Evolutionary conservation across 1,139 yeast genomes (phyloP).

Genomic region (Yamadazyma friedrichii): DNA sequence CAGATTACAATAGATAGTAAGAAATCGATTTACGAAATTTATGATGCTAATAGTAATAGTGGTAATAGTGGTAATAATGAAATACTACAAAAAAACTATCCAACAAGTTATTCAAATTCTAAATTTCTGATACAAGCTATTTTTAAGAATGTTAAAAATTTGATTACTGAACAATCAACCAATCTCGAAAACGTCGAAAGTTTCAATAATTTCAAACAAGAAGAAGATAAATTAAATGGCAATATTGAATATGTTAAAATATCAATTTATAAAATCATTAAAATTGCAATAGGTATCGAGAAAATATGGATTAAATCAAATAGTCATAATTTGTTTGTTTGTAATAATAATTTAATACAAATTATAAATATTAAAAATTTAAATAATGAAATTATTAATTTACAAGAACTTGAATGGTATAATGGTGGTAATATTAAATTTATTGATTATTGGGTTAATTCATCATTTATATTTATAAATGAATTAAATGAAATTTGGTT

Average conservation of each 20-base stretch:
- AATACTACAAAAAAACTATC: constrained; percentile 34
- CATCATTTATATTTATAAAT: constrained; percentile 27
- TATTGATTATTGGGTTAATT: constrained; percentile 11
- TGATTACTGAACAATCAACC: constrained; percentile 29
- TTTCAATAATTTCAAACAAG: constrained; percentile 27
- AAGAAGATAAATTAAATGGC: constrained; percentile 31
- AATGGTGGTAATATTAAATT: constrained; percentile 18
- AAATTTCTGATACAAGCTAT: constrained; percentile 20
- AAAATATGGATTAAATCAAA: constrained; percentile 40
- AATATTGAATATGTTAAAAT: constrained; percentile 29
- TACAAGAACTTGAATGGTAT: constrained; percentile 35
- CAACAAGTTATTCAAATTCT: constrained; percentile 15
- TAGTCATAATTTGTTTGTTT: constrained; percentile 38
- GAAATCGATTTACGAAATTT: constrained; percentile 32
- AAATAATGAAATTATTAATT: constrained; percentile 28
- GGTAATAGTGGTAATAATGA: no score
- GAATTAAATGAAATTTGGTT: constrained; percentile 30
- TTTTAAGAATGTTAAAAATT: constrained; percentile 36
- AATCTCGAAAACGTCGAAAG: constrained; percentile 42
- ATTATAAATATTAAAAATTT: constrained; percentile 34
- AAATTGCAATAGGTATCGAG: constrained; percentile 33
- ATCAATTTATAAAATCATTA: constrained; percentile 33
- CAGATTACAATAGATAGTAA: constrained; percentile 32
- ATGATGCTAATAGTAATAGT: constrained; percentile 14
- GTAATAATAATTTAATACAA: constrained; percentile 30